Evolutionary conservation across 352 stramenopile genomes (phyloP).

Genomic region (Phytophthora cajani): DNA sequence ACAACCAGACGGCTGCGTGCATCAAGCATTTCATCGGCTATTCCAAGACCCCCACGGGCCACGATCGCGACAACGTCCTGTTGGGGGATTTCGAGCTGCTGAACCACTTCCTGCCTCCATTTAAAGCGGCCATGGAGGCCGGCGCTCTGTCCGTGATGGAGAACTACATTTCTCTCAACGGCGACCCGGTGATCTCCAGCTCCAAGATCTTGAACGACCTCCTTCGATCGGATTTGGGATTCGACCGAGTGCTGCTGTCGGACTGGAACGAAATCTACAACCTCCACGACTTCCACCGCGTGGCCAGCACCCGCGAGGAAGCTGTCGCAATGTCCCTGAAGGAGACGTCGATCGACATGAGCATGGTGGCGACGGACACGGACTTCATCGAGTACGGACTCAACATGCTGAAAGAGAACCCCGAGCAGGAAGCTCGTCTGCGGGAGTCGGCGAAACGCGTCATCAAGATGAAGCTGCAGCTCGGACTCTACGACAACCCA

Average conservation of each 20-base stretch:
- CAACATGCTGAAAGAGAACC: constrained; percentile 34
- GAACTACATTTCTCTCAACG: constrained; percentile 89
- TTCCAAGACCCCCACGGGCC: constrained; percentile 63
- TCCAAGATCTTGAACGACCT: constrained; percentile 66
- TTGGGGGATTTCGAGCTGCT: constrained; percentile 61
- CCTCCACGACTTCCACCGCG: constrained; percentile 3
- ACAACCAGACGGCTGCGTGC: constrained; percentile 64
- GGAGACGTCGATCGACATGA: constrained; percentile 81
- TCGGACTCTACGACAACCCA: constrained; percentile 58
- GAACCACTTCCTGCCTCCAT: constrained; percentile 77
- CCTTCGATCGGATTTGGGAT: constrained; percentile 70
- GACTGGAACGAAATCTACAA: constrained; percentile 89
- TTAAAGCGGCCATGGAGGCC: constrained; percentile 63
- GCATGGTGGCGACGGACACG: constrained; percentile 64
- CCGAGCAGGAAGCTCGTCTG: constrained; percentile 41
- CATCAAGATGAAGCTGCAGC: constrained; percentile 47
- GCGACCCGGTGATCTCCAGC: constrained; percentile 82
- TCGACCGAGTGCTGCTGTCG: constrained; percentile 83
- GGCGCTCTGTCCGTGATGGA: constrained; percentile 87
- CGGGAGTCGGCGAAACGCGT: constrained; percentile 32
- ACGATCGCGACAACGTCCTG: constrained; percentile 73
- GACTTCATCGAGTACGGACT: constrained; percentile 52
- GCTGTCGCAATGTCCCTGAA: background rate
- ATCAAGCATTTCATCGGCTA: constrained; percentile 88
- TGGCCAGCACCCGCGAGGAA: background rate